These are phyloP conservation scores for Spiromastix sp. DNA, from an alignment of 2,329 filamentous ascomycete genomes.

Conservation along the genomic window DNA sequence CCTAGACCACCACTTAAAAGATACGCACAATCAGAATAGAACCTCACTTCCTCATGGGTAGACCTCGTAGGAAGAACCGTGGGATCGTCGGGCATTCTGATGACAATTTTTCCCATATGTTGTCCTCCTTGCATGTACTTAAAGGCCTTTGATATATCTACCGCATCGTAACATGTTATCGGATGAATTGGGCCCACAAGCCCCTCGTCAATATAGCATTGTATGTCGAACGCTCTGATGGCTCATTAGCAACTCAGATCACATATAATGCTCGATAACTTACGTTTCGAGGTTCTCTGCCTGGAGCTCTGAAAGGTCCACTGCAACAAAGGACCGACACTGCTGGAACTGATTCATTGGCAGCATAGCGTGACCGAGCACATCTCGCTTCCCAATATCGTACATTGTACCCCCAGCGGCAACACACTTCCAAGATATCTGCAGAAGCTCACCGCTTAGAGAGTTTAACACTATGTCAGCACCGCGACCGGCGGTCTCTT, in stretches of 20 bases:
- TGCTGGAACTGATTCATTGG: conserved; percentile 7
- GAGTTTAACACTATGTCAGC: conserved; percentile 22
- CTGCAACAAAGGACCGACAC: conserved; percentile 3
- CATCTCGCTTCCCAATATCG: conserved; percentile 11
- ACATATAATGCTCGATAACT: background rate
- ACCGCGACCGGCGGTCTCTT: conserved; percentile 14
- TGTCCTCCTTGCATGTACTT: background rate
- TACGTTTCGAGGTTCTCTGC: conserved; percentile 1
- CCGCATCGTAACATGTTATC: background rate
- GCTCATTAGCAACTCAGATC: too few relatives aligned
- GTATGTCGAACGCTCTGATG: background rate
- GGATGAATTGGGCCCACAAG: background rate
- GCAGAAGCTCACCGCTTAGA: conserved; percentile 18
- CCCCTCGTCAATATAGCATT: background rate
- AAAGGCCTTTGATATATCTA: background rate
- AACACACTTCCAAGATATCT: conserved; percentile 19
- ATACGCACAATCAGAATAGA: conserved; percentile 17
- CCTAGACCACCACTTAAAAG: conserved; percentile 31
- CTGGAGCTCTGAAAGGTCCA: conserved; percentile 1
- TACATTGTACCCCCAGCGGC: conserved; percentile 13
- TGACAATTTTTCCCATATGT: background rate
- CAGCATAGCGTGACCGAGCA: conserved; percentile 5
- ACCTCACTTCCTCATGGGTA: too few relatives aligned
- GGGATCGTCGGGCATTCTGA: background rate
- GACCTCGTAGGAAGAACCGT: too few relatives aligned